phyloP scores from a whole-genome alignment of 306 rosid species.

The Hippophae gyantsensis region DNA sequence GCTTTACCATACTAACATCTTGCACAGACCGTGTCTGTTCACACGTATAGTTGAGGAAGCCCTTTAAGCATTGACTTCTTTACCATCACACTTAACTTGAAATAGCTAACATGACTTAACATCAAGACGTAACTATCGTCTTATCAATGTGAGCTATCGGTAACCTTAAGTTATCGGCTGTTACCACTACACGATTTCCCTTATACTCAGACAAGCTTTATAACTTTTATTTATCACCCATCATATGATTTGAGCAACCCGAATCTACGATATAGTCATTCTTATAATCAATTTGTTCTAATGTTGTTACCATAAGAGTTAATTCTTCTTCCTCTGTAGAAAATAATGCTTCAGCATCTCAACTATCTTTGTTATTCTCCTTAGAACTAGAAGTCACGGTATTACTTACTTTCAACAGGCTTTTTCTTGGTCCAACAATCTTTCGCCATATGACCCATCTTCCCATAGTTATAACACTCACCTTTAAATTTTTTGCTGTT shows the following conservation, averaged over 20 bases:
- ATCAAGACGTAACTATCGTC: background rate
- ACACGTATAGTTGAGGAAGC: too few relatives aligned
- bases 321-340: too few relatives aligned
- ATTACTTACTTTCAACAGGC: background rate
- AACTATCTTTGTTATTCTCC: too few relatives aligned
- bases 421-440: background rate
- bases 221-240: too few relatives aligned
- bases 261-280: background rate
- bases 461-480: background rate
- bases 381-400: background rate
- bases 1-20: too few relatives aligned
- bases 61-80: too few relatives aligned
- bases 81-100: background rate
- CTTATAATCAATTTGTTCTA: background rate
- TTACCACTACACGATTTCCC: too few relatives aligned
- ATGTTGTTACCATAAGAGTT: background rate
- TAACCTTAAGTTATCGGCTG: too few relatives aligned
- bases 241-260: too few relatives aligned
- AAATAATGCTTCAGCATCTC: too few relatives aligned
- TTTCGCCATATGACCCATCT: background rate
- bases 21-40: too few relatives aligned
- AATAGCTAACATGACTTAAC: background rate
- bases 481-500: background rate
- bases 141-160: background rate
- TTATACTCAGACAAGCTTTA: too few relatives aligned